Evolutionary conservation across 345 rosid genomes (phyloP).

Genomic region (Brassica carinata): DNA sequence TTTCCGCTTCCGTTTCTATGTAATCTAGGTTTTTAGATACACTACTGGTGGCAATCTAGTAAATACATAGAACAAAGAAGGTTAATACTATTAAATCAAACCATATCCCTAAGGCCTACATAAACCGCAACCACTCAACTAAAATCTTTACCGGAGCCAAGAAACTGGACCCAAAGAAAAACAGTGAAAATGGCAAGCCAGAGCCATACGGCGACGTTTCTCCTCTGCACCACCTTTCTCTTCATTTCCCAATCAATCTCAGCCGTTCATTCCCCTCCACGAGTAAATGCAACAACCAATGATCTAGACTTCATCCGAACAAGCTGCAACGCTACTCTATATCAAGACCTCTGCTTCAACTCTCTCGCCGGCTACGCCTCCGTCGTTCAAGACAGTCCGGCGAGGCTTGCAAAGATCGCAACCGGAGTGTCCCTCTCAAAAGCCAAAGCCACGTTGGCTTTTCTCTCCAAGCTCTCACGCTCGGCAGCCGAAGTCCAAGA

Average conservation of each 20-base stretch:
- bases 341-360: constrained; percentile 78
- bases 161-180: neutral
- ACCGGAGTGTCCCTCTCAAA: constrained; percentile 32
- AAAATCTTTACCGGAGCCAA: neutral
- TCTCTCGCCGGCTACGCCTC: constrained; percentile 66
- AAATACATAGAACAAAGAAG: neutral
- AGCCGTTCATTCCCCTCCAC: constrained; percentile 30
- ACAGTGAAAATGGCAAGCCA: constrained; percentile 34
- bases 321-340: constrained; percentile 75
- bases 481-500: constrained; percentile 67
- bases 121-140: constrained; percentile 33
- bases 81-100: neutral
- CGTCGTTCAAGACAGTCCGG: constrained; percentile 55
- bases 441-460: constrained; percentile 39
- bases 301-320: constrained; percentile 64
- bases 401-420: constrained; percentile 53
- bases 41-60: constrained; percentile 12
- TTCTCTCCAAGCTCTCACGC: constrained; percentile 63
- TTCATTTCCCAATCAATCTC: constrained; percentile 34
- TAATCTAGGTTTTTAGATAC: too few species aligned
- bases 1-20: too few species aligned
- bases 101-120: constrained; percentile 11
- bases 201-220: constrained; percentile 21
- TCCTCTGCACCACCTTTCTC: constrained; percentile 40
- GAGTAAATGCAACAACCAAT: constrained; percentile 35